phyloP scores from a whole-genome alignment of 192 early-diverging fungal species.

The Rhizoclosmatium sp. region DNA sequence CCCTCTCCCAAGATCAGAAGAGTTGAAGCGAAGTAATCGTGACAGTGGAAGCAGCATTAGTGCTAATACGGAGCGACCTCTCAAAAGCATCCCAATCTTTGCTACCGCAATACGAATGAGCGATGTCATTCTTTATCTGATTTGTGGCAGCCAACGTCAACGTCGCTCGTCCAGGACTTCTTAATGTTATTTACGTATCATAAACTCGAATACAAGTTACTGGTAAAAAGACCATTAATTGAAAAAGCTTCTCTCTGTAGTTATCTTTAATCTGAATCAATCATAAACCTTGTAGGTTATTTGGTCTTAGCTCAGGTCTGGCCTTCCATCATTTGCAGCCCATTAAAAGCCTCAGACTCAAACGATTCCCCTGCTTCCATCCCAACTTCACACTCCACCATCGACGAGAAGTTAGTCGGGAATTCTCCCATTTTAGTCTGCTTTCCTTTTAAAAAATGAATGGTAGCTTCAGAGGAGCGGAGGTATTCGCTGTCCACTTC shows the following conservation, averaged over 20 bases:
- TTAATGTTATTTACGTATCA: too few species aligned
- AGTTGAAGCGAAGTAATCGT: neutral
- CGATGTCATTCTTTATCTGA: neutral
- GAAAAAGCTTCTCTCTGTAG: too few species aligned
- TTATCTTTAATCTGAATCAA: too few species aligned
- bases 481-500: too few species aligned
- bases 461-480: neutral
- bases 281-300: too few species aligned
- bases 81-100: neutral
- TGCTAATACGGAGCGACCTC: neutral
- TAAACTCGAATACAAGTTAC: too few species aligned
- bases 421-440: neutral
- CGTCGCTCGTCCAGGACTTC: too few species aligned
- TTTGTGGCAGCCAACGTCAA: neutral
- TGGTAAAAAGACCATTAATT: too few species aligned
- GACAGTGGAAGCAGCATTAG: neutral
- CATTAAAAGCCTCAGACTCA: too few species aligned
- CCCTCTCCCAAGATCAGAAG: slow-evolving; percentile 43
- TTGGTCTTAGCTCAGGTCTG: too few species aligned
- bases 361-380: too few species aligned
- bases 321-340: too few species aligned
- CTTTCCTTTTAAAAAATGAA: neutral
- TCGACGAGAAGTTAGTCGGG: neutral
- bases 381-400: neutral
- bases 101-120: neutral